These are phyloP conservation scores for Epichloe sp. DNA, from an alignment of 2,329 filamentous ascomycete genomes.

Conservation along the genomic window DNA sequence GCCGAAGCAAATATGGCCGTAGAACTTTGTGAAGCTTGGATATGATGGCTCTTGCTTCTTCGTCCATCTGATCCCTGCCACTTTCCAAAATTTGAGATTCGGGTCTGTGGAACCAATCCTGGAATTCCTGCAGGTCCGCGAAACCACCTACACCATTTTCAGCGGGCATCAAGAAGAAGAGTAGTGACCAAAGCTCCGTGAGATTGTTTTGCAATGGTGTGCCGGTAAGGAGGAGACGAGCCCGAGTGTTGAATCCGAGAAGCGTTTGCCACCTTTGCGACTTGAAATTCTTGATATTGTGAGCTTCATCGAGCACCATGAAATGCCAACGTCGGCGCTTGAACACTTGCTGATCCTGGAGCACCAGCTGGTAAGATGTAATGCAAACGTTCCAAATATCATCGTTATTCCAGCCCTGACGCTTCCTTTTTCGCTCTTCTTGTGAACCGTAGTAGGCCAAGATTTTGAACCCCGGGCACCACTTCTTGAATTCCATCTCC, in stretches of 20 bases:
- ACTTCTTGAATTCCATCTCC: conserved; percentile 99
- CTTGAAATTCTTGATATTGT: conserved; percentile 99
- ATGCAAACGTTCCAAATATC: conserved; percentile 96
- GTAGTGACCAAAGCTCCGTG: conserved; percentile 88
- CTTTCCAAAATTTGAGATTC: conserved; percentile 95
- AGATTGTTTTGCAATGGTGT: conserved; percentile 95
- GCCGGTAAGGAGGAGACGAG: conserved; percentile 77
- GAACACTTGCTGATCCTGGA: conserved; percentile 89
- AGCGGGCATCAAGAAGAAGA: conserved; percentile 93
- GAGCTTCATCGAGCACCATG: conserved; percentile 93
- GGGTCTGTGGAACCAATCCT: conserved; percentile 88
- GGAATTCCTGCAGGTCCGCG: conserved; percentile 89
- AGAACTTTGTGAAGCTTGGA: conserved; percentile 88
- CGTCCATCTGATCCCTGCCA: conserved; percentile 84
- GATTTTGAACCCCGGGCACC: conserved; percentile 95
- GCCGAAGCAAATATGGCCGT: conserved; percentile 77
- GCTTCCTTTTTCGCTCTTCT: conserved; percentile 82
- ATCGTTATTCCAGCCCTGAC: conserved; percentile 85
- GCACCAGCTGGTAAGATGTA: conserved; percentile 90
- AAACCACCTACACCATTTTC: conserved; percentile 81
- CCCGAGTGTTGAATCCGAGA: conserved; percentile 81
- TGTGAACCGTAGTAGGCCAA: conserved; percentile 91
- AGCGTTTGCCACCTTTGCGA: conserved; percentile 94
- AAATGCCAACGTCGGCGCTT: conserved; percentile 92
- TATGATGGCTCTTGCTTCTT: conserved; percentile 84